These are phyloP conservation scores for Hyphopichia homilentoma DNA, from an alignment of 805 yeast genomes.

Conservation along the genomic window DNA sequence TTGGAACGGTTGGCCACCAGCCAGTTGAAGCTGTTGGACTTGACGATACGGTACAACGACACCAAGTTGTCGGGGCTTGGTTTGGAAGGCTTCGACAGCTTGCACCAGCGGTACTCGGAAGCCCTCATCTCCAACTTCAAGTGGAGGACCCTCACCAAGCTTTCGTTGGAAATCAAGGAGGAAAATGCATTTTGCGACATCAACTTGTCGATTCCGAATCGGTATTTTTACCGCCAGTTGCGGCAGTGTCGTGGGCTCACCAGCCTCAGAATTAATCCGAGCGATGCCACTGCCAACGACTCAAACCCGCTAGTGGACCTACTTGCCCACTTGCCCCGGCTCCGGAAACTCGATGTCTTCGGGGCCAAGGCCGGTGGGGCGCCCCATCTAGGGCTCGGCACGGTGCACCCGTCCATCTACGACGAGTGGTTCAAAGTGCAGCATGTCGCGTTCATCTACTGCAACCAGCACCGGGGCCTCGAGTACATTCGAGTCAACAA, in stretches of 20 bases:
- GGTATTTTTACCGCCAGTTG: constrained; percentile 10
- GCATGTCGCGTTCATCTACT: constrained; percentile 45
- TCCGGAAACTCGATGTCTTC: constrained; percentile 40
- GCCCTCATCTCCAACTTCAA: constrained; percentile 11
- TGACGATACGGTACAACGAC: constrained; percentile 38
- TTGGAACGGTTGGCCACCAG: constrained; percentile 14
- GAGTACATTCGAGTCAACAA: constrained; percentile 46
- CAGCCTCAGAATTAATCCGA: constrained; percentile 40
- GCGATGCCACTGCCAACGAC: constrained; percentile 5
- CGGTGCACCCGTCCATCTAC: constrained; percentile 48
- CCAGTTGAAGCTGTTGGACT: constrained; percentile 32
- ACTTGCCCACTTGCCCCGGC: constrained; percentile 15
- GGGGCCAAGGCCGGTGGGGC: constrained; percentile 51
- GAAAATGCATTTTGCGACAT: constrained; percentile 30
- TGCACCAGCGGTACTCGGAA: constrained; percentile 11
- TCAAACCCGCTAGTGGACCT: constrained; percentile 17
- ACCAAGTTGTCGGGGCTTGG: constrained; percentile 13
- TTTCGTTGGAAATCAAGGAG: constrained; percentile 39
- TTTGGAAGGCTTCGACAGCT: constrained; percentile 8
- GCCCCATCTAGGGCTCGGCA: constrained; percentile 53
- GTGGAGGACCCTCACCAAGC: constrained; percentile 18
- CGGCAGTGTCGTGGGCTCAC: constrained; percentile 16
- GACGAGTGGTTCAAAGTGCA: constrained; percentile 58
- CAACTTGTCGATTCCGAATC: constrained; percentile 20
- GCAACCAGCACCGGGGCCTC: constrained; percentile 22